These are phyloP conservation scores for Parasitella parasitica DNA, from an alignment of 371 early-diverging fungal genomes.

Conservation along the genomic window DNA sequence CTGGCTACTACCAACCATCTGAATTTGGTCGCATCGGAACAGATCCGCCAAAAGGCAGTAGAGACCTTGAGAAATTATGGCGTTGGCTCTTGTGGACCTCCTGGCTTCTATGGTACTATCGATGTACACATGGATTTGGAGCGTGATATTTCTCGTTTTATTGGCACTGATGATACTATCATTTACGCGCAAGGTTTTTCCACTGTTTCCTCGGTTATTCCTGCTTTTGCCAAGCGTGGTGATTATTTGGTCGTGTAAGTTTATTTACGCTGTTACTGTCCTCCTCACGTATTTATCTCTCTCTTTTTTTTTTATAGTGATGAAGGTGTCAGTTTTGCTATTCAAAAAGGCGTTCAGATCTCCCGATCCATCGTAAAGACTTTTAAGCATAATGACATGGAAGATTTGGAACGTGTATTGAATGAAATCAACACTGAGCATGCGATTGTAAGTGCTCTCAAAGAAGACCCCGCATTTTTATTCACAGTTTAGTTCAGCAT, in stretches of 20 bases:
- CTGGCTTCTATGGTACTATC: constrained; percentile 99
- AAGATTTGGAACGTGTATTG: constrained; percentile 89
- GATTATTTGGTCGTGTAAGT: constrained; percentile 80
- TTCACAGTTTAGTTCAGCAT: constrained; percentile 18
- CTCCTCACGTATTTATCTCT: background rate
- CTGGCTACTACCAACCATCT: constrained; percentile 89
- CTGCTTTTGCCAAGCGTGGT: constrained; percentile 97
- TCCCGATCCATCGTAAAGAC: constrained; percentile 86
- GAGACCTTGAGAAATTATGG: constrained; percentile 95
- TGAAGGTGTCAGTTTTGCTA: constrained; percentile 84
- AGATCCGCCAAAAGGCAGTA: constrained; percentile 86
- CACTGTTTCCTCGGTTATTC: constrained; percentile 92
- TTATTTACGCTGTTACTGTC: background rate
- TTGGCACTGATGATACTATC: constrained; percentile 91
- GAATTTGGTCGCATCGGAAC: constrained; percentile 76
- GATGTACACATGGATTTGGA: constrained; percentile 99
- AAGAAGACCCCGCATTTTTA: no score
- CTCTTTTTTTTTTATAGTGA: constrained; percentile 55
- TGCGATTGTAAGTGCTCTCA: constrained; percentile 6
- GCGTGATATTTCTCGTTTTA: constrained; percentile 81
- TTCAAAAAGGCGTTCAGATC: constrained; percentile 91
- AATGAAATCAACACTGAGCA: constrained; percentile 71
- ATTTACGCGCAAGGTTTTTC: constrained; percentile 98
- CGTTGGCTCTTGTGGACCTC: constrained; percentile 99
- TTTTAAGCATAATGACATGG: constrained; percentile 95